phyloP scores from a whole-genome alignment of 148 eudicot species.

The Cornus controversa region DNA sequence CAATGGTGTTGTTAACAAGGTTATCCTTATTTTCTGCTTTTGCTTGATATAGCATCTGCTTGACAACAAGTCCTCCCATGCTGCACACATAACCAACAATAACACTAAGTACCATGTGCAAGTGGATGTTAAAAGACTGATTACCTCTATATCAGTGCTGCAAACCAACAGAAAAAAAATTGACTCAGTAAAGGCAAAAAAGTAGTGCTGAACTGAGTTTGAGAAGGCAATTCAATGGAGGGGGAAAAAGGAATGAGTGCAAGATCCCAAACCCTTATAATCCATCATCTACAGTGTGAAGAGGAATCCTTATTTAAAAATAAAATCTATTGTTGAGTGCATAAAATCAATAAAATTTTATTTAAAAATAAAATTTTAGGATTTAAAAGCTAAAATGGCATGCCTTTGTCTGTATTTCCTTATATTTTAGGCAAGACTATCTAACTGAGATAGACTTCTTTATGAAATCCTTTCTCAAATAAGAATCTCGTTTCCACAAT shows the following conservation, averaged over 20 bases:
- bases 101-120: neutral
- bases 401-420: too few species aligned
- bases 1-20: slow-evolving; percentile 76
- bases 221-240: neutral
- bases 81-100: slow-evolving; percentile 40
- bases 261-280: neutral
- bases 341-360: too few species aligned
- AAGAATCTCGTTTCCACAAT: too few species aligned
- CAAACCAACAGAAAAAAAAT: neutral
- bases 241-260: neutral
- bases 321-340: too few species aligned
- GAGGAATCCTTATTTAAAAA: neutral
- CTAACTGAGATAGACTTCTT: too few species aligned
- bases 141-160: neutral
- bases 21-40: slow-evolving; percentile 57
- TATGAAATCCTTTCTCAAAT: too few species aligned
- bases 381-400: too few species aligned
- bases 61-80: slow-evolving; percentile 99
- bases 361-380: too few species aligned
- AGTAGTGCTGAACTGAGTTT: too few species aligned
- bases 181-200: too few species aligned
- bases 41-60: slow-evolving; percentile 93
- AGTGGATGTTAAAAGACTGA: neutral
- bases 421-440: too few species aligned
- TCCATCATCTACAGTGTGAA: neutral